A percentile compares a stretch with the other conserved stretches of the same genome.
phyloP scores from a whole-genome alignment of 164 flowering plant genomes.

The Malania oleifera region DNA sequence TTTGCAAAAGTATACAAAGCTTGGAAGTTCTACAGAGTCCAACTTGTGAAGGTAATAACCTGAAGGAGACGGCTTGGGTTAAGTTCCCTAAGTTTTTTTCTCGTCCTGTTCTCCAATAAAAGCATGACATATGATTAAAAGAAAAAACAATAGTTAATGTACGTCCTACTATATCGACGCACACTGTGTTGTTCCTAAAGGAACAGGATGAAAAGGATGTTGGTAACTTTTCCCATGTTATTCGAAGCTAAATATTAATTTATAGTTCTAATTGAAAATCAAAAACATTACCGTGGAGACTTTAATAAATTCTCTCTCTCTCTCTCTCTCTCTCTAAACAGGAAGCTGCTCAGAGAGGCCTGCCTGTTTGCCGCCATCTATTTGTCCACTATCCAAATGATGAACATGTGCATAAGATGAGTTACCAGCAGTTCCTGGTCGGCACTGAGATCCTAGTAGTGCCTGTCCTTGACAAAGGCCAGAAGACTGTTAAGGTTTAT shows the following conservation, averaged over 20 bases:
- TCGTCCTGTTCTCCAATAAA: no score
- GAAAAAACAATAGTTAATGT: no score
- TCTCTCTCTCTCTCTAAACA: slow-evolving; percentile 15
- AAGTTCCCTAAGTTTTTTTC: no score
- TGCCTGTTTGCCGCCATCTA: slow-evolving; percentile 73
- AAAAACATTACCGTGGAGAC: background rate
- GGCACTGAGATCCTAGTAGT: slow-evolving; percentile 80
- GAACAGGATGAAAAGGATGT: no score
- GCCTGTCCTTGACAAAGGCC: slow-evolving; percentile 74
- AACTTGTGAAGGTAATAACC: slow-evolving; percentile 64
- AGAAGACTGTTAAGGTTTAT: slow-evolving; percentile 54
- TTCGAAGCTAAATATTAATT: background rate
- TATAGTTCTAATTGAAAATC: background rate
- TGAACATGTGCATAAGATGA: slow-evolving; percentile 48
- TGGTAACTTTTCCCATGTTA: no score
- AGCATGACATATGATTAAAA: no score
- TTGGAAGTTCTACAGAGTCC: slow-evolving; percentile 79
- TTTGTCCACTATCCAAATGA: slow-evolving; percentile 76
- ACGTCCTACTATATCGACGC: no score
- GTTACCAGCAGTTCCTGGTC: slow-evolving; percentile 69
- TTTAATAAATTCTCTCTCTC: slow-evolving; percentile 7
- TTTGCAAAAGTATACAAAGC: slow-evolving; percentile 74
- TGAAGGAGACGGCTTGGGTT: no score
- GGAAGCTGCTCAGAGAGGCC: slow-evolving; percentile 70
- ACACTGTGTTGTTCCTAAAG: no score